Conservation (phyloP, 1,284 basidiomycete genomes). For the Schizophyllum amplum region DNA sequence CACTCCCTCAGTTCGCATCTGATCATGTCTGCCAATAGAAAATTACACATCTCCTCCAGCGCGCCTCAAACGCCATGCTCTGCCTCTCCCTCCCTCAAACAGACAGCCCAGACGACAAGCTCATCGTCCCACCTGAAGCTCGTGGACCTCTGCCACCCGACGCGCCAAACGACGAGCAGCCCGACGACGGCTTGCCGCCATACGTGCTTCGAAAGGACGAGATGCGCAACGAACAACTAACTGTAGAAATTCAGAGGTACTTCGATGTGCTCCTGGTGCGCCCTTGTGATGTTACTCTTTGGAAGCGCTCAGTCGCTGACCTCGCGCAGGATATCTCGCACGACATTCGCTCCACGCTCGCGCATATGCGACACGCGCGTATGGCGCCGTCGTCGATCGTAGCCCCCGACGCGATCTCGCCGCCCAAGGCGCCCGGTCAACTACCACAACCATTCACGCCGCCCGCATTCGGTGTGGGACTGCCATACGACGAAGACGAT, state of each 20-base stretch:
- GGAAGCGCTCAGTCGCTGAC: no score
- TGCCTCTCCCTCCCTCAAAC: constrained; percentile 72
- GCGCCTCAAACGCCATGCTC: constrained; percentile 70
- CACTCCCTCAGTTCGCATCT: no score
- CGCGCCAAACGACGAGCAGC: not conserved
- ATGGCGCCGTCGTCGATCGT: constrained; percentile 77
- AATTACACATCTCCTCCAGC: constrained; percentile 60
- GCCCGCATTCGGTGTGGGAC: constrained; percentile 67
- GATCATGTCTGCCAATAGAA: constrained; percentile 36
- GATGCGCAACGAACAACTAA: constrained; percentile 76
- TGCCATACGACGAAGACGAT: constrained; percentile 31
- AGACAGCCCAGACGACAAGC: constrained; percentile 30
- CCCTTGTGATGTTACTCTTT: constrained; percentile 12
- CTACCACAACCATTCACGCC: constrained; percentile 56
- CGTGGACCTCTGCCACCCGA: no score
- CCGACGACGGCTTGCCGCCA: constrained; percentile 53
- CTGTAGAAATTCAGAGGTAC: constrained; percentile 75
- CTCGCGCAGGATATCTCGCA: constrained; percentile 64
- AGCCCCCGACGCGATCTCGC: constrained; percentile 34
- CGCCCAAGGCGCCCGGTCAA: not conserved
- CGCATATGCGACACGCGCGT: constrained; percentile 73
- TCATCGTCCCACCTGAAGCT: not conserved
- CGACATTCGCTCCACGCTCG: constrained; percentile 66
- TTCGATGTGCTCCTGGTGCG: constrained; percentile 73
- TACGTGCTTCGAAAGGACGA: constrained; percentile 38